A percentile compares a stretch with the other conserved stretches of the same genome.
Evolutionary conservation across 2,329 filamentous ascomycete genomes (phyloP).

Genomic region (Colletotrichum sp.): DNA sequence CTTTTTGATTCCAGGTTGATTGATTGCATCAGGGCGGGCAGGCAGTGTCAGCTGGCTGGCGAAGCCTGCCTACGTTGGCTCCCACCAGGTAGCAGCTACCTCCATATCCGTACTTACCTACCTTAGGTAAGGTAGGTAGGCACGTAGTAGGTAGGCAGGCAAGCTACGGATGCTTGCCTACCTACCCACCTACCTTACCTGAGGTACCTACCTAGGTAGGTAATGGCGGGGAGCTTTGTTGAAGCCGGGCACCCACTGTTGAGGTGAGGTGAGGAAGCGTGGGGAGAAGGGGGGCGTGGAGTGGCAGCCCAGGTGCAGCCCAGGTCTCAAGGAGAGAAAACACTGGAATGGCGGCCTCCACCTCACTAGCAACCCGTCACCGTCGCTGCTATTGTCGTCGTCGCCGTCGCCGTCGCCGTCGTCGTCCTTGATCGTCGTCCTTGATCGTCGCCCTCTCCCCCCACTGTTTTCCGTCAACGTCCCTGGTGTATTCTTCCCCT

Average conservation of each 20-base stretch:
- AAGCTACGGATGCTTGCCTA: not conserved
- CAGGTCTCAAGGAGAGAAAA: constrained; percentile 6
- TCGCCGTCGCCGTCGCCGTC: not conserved
- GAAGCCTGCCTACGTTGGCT: not conserved
- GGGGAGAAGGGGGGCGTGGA: not conserved
- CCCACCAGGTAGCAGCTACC: not conserved
- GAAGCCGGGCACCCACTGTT: not conserved
- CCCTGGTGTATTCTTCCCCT: not conserved
- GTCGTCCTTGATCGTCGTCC: not conserved
- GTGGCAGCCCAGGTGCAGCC: not conserved
- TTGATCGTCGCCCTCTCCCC: not conserved
- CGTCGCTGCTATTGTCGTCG: not conserved
- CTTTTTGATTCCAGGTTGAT: constrained; percentile 14
- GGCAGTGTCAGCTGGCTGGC: constrained; percentile 16
- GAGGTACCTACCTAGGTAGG: not conserved
- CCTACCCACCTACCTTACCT: not conserved
- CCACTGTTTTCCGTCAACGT: constrained; percentile 20
- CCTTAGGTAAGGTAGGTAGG: no score
- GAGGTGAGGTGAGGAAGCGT: not conserved
- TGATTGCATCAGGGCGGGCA: constrained; percentile 21
- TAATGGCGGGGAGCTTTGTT: not conserved
- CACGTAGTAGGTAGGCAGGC: not conserved
- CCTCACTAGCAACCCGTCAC: not conserved
- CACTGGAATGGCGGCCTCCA: constrained; percentile 16
- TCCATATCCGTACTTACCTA: not conserved